Evolutionary conservation across 768 basidiomycete genomes (phyloP), one percentile per base, ranked within the genome.

Genomic region (Kondoa subrosea): DNA sequence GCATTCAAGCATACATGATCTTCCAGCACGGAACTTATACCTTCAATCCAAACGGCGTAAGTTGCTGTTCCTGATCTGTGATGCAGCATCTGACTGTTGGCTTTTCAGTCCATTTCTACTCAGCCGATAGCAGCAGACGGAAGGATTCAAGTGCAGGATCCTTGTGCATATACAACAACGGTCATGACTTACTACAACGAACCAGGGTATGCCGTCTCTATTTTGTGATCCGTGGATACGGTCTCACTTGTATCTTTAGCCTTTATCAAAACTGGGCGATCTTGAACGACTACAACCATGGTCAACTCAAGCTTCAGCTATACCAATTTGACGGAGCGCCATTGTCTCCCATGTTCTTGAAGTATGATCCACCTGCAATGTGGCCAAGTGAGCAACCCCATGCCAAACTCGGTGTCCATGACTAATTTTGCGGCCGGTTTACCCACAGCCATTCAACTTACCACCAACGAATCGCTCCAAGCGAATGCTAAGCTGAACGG

Each of bases 121-220:
- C 78, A 75, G 1, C 88, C 91, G 1, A 82, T 90, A 70, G 83
- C 81, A 21, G 70, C 74, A 21, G 93, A 99, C 76, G 93, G 93
- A 17, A 88, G 84, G 78, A 90, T 95, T 76, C 92, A 93, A 80
- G 82, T 96, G 56, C 91, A 99, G 80, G 87, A 92, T 72, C 87
- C 91, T 0, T 99, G 93, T 74, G 87, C 87, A 0, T 88, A 91
- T 12, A 80, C 82, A 12, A 90, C 91, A 31, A 89, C 91, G 76
- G 86, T 92, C 75, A 83, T 96, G 73, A 85, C 91, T 74, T 76
- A 79, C 59, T 96, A 91, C 82, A 87, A 89, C 78, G 75, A 82
- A 70, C 86, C 85, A 15, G 88, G 89, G 74, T 70, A 27, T 4
- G 26, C 21, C 8, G 14, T 32, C 33, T 17, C n/a, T 21, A 14